phyloP scores from a whole-genome alignment of 108 stramenopile species.

The Skeletonema grethae region DNA sequence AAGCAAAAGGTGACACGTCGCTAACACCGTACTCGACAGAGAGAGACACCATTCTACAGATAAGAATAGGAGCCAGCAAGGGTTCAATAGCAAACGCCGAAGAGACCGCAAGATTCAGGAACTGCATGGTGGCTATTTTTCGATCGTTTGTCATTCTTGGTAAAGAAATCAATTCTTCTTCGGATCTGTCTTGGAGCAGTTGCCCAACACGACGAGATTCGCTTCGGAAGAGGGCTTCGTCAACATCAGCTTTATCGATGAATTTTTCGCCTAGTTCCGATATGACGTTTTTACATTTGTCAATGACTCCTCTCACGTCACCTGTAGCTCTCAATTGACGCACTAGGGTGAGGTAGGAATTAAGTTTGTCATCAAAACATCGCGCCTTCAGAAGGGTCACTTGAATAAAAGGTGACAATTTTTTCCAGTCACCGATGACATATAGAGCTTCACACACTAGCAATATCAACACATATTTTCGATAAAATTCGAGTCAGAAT shows the following conservation, averaged over 20 bases:
- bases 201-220: slow-evolving; percentile 10
- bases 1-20: slow-evolving; percentile 10
- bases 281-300: slow-evolving; percentile 17
- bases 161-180: slow-evolving; percentile 11
- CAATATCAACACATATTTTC: background rate
- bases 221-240: background rate
- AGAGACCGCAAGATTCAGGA: slow-evolving; percentile 24
- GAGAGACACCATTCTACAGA: slow-evolving; percentile 30
- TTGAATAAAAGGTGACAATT: background rate
- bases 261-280: slow-evolving; percentile 31
- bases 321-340: slow-evolving; percentile 15
- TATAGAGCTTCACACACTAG: slow-evolving; percentile 31
- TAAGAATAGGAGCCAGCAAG: slow-evolving; percentile 13
- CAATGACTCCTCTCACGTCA: slow-evolving; percentile 16
- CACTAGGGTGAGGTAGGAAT: slow-evolving; percentile 23
- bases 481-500: background rate
- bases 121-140: slow-evolving; percentile 41
- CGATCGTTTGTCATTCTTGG: slow-evolving; percentile 14
- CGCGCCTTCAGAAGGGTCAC: slow-evolving; percentile 1
- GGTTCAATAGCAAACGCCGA: slow-evolving; percentile 17
- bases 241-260: slow-evolving; percentile 6
- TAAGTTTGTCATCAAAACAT: slow-evolving; percentile 28
- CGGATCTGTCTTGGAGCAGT: slow-evolving; percentile 1
- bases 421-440: slow-evolving; percentile 26
- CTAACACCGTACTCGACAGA: slow-evolving; percentile 16